A percentile compares a stretch with the other conserved stretches of the same genome.
Evolutionary conservation across 225 moss, liverwort and hornwort species (phyloP).

Genomic region (Bryoerythrophyllum caledonicum): DNA sequence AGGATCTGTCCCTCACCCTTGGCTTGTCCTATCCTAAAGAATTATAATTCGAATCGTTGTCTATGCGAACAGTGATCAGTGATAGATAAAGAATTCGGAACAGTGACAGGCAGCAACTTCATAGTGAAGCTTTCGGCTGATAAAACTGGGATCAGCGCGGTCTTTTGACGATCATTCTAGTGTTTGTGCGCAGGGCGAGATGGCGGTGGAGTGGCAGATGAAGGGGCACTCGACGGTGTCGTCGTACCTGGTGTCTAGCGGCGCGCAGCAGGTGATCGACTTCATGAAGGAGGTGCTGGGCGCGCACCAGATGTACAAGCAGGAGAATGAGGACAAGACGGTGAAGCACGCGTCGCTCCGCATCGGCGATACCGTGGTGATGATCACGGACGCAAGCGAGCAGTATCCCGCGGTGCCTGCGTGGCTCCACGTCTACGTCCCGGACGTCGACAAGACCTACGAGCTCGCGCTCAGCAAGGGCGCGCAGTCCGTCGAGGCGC

Average conservation of each 20-base stretch:
- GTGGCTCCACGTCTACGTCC: conserved; percentile 39
- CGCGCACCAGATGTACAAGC: conserved; percentile 29
- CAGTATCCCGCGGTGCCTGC: neutral
- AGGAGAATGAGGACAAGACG: conserved; percentile 18
- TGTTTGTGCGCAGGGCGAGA: neutral
- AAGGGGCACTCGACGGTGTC: conserved; percentile 43
- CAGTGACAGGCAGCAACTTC: neutral
- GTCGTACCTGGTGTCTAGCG: conserved; percentile 19
- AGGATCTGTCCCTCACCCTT: too few species aligned
- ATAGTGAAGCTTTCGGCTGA: conserved; percentile 5
- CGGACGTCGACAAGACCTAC: conserved; percentile 36
- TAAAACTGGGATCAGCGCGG: neutral
- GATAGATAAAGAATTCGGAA: neutral
- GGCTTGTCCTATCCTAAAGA: neutral
- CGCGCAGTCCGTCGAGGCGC: conserved; percentile 7
- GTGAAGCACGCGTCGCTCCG: conserved; percentile 38
- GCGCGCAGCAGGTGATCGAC: conserved; percentile 40
- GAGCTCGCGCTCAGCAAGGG: conserved; percentile 30
- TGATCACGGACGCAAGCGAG: conserved; percentile 22
- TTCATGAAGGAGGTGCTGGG: conserved; percentile 31
- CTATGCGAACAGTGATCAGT: neutral
- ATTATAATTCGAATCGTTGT: neutral
- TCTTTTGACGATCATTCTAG: neutral
- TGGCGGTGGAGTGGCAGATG: conserved; percentile 39
- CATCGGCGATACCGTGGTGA: conserved; percentile 32